Evolutionary conservation across 2,329 filamentous ascomycete species (phyloP).

Genomic region (Aspergillus sp.): DNA sequence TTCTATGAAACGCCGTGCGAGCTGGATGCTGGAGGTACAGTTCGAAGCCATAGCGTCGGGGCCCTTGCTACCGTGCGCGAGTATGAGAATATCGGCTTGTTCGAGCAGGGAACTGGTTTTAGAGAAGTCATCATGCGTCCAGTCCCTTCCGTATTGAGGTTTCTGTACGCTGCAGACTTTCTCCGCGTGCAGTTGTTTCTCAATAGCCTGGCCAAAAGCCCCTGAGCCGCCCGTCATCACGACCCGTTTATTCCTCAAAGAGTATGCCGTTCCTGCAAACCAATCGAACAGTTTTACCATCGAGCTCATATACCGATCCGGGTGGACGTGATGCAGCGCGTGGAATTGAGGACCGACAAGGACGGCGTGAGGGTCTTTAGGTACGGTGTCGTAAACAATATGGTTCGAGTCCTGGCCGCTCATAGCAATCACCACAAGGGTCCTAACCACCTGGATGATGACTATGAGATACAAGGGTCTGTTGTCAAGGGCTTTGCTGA

Average conservation of each 20-base stretch:
- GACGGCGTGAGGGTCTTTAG: slow-evolving; percentile 16
- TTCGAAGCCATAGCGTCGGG: slow-evolving; percentile 12
- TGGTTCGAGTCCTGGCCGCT: slow-evolving; percentile 20
- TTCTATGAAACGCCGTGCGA: slow-evolving; percentile 12
- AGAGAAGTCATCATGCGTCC: slow-evolving; percentile 12
- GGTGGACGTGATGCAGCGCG: slow-evolving; percentile 18
- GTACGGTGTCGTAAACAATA: slow-evolving; percentile 12
- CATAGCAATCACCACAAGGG: slow-evolving; percentile 10
- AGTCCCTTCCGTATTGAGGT: slow-evolving; percentile 9
- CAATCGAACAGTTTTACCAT: slow-evolving; percentile 21
- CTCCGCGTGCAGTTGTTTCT: slow-evolving; percentile 9
- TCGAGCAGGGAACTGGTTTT: not conserved
- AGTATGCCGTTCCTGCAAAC: slow-evolving; percentile 19
- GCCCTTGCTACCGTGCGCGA: slow-evolving; percentile 14
- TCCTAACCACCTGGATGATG: slow-evolving; percentile 2
- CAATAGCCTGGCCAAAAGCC: slow-evolving; percentile 15
- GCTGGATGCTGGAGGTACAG: slow-evolving; percentile 9
- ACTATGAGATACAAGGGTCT: not conserved
- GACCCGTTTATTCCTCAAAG: slow-evolving; percentile 12
- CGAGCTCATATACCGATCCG: slow-evolving; percentile 19
- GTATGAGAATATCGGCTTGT: slow-evolving; percentile 15
- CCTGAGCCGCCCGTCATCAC: slow-evolving; percentile 13
- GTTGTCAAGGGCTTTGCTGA: not conserved
- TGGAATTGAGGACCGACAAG: slow-evolving; percentile 21
- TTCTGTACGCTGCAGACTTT: slow-evolving; percentile 9